Evolutionary conservation across 1,284 basidiomycete species (phyloP).

Genomic region (Cystobasidium slooffiae): DNA sequence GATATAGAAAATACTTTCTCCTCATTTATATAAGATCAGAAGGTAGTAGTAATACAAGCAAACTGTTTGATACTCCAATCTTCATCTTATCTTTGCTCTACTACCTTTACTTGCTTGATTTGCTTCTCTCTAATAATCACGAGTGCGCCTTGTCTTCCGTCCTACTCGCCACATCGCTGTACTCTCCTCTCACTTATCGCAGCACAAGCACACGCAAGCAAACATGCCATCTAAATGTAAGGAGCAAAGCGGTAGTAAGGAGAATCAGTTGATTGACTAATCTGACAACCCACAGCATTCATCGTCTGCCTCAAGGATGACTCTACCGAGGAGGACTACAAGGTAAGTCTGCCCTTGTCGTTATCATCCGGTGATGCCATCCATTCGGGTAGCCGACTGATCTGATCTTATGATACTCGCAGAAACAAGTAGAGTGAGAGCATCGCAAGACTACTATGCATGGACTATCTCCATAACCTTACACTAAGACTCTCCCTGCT

Average conservation of each 20-base stretch:
- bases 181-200: neutral
- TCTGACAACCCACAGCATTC: neutral
- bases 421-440: slow-evolving; percentile 22
- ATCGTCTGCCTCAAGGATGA: slow-evolving; percentile 40
- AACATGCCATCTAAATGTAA: slow-evolving; percentile 17
- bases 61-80: neutral
- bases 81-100: neutral
- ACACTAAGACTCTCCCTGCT: neutral
- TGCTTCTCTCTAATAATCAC: neutral
- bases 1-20: slow-evolving; percentile 10
- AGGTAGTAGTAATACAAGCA: slow-evolving; percentile 17
- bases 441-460: neutral
- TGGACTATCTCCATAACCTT: neutral
- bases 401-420: neutral
- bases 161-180: neutral
- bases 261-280: neutral
- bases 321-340: slow-evolving; percentile 22
- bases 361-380: neutral
- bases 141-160: neutral
- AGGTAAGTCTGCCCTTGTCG: slow-evolving; percentile 6
- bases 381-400: neutral
- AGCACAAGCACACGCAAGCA: neutral
- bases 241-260: neutral
- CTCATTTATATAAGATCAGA: neutral
- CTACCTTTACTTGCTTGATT: neutral